Evolutionary conservation across 352 stramenopile species (phyloP), one percentile per base, ranked within the genome.

Genomic region (Pythium aphanidermatum): DNA sequence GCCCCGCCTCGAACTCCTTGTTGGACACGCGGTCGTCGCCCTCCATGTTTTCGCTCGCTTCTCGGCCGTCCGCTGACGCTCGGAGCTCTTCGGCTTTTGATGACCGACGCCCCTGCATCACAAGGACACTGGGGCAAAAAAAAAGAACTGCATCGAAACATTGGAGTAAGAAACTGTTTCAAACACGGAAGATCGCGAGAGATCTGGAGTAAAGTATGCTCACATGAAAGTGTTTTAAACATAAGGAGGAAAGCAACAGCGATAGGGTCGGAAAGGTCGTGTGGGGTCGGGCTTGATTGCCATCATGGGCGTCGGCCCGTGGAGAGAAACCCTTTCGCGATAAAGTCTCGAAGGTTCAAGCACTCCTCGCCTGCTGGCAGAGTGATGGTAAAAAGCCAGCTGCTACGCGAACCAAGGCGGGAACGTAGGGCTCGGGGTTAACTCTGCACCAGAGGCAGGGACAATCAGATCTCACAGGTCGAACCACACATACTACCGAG

Each of bases 1-100:
- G 65, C 8, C 74, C 64, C 5, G 71, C 74, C 44, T 84, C 67
- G 26, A 83, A 60, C 36, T 86, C 74, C 33, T 78, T 79, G 25
- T 70, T 55, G 10, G 60, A 68, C 48, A 82, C 69, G 45, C 9
- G 13, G 14, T 38, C 6, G n/a, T 17, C 32, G 8, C 10, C n/a
- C 16, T 38, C n/a, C 6, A 38, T 8, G n/a, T 38, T 17, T 17
- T 38, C 32, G 16, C 8, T 38, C n/a, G 32, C 32, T 38, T 38
- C 32, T 6, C n/a, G 13, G 21, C 39, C 1, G 35, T 53, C 27
- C 26, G 31, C 9, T 24, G 31, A 32, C 31, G n/a, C 43, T 29
- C 14, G 46, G 45, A 53, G 46, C 46, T 53, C 34, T 46, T 46
- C 26, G 34, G 29, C 23, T 25, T 43, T 40, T 39, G 34, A 46